A percentile compares a stretch with the other conserved stretches of the same genome.
Evolutionary conservation across 176 grass and related monocot genomes (phyloP).

Genomic region (maize (Zea mays)): Zm-B73-REFERENCE-NAM-5.0 NC_050098.1:204736501-204737000

Average conservation of each 20-base stretch:
- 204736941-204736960: constrained; percentile 80
- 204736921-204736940: constrained; percentile 85
- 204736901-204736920: constrained; percentile 90
- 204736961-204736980: constrained; percentile 73
- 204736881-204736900: constrained; percentile 65
- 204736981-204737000: neutral
- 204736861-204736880: neutral
- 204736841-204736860: constrained; percentile 1
- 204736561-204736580: neutral
- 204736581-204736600: neutral
- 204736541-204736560: neutral
- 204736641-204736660: neutral
- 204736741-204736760: constrained; percentile 76
- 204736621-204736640: neutral
- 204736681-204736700: constrained; percentile 1
- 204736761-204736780: constrained; percentile 78
- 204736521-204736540: neutral
- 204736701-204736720: constrained; percentile 56
- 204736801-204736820: constrained; percentile 29
- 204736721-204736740: constrained; percentile 71
- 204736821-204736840: neutral
- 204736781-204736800: constrained; percentile 70
- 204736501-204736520: neutral
- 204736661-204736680: neutral
- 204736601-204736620: constrained; percentile 14